Base-by-base conservation (phyloP, 768 basidiomycete species). In the Basidioascus undulatus region DNA sequence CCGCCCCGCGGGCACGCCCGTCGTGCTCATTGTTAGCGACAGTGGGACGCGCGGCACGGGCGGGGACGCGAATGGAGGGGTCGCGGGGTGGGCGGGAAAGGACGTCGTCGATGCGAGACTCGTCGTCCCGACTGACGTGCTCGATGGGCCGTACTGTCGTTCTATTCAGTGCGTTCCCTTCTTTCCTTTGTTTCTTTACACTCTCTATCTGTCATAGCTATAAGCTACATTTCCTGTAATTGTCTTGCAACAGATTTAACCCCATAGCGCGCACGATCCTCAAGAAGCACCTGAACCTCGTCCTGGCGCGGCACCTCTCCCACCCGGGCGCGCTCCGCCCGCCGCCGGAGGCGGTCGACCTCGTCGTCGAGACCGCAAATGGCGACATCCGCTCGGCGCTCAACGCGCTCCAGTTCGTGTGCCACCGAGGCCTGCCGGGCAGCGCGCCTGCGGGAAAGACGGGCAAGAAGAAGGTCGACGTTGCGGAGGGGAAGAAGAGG, bases 321-420 rank as follows among this genome's bases (percentile, higher is more conserved):
- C 18, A 26, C 11, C 30, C 33, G 11, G 35, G 27, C 15, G 8
- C 33, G 15, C n/a, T 19, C 12, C 47, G 49, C 6, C 73, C 72
- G 0, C 62, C 73, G 0, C 72, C 71, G 42, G 76, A 77, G 5
- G 65, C 70, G 1, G 51, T 92, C 0, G 76, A 89, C 39, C 57
- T 73, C 16, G 67, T 94, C 44, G 69, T 86, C 5, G 71, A 74
- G 38, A 70, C 77, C 2, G 67, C 79, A 3, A 77, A 78, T 51
- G 92, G 92, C 0, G 92, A 98, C 53, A 79, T 98, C 28, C 66
- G 92, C 32, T 80, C 78, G 42, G 89, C 87, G 1, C 69, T 94
- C 45, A 96, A 89, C 73, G 74, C 77, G 0, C 64, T 96, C 6
- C 80, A 98, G 53, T 86, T 98, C 74, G 1, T 89, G 67, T 54